phyloP scores from a whole-genome alignment of 768 basidiomycete genomes.

The Collybia nuda region DNA sequence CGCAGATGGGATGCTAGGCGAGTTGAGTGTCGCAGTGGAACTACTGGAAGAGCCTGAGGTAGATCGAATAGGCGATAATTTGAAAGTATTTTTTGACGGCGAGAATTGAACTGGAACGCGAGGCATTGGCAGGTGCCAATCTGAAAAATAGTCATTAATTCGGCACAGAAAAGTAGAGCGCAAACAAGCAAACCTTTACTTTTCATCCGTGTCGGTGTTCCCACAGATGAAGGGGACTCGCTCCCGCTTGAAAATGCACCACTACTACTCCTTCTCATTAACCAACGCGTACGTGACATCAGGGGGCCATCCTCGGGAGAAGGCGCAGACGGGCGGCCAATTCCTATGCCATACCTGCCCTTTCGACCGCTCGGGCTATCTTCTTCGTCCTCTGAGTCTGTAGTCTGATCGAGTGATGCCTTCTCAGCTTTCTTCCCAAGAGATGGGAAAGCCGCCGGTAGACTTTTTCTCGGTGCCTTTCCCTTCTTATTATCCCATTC shows the following conservation, averaged over 20 bases:
- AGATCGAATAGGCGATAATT: constrained; percentile 43
- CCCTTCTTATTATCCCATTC: constrained; percentile 45
- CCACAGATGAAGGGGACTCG: constrained; percentile 54
- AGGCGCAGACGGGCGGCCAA: constrained; percentile 53
- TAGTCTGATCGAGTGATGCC: constrained; percentile 36
- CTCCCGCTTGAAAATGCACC: constrained; percentile 80
- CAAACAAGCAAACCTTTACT: constrained; percentile 41
- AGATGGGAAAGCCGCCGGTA: constrained; percentile 69
- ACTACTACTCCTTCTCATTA: constrained; percentile 78
- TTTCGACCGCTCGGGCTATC: constrained; percentile 63
- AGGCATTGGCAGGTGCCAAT: constrained; percentile 56
- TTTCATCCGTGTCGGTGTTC: constrained; percentile 63
- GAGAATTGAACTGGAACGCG: constrained; percentile 49
- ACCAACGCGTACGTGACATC: constrained; percentile 51
- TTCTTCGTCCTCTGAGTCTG: constrained; percentile 67
- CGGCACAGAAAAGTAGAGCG: constrained; percentile 8
- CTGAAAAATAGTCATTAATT: constrained; percentile 28
- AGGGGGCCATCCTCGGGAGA: constrained; percentile 26
- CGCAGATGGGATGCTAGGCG: constrained; percentile 36
- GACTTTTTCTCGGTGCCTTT: constrained; percentile 64
- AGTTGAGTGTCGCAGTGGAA: constrained; percentile 43
- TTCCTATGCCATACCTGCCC: constrained; percentile 61
- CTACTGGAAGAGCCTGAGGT: constrained; percentile 60
- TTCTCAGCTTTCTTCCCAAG: constrained; percentile 29
- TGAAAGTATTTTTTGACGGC: constrained; percentile 40